Evolutionary conservation across 306 rosid genomes (phyloP).

Genomic region (Leucaena leucocephala): DNA sequence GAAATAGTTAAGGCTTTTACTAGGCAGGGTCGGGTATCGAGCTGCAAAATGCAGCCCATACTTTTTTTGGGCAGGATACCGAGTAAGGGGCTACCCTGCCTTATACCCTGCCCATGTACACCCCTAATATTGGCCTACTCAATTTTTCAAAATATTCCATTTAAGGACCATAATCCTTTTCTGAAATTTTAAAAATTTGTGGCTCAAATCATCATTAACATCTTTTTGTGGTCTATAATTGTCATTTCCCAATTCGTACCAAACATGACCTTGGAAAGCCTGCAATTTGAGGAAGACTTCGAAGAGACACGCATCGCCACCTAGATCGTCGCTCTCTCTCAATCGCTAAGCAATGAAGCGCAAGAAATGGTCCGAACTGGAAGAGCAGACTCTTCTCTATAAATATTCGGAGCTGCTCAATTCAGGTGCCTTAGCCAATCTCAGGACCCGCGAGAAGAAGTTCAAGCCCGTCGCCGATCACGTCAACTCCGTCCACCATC

Average conservation of each 20-base stretch:
- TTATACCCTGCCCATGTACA: too few relatives aligned
- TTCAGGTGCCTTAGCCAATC: slow-evolving; percentile 70
- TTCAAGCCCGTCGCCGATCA: slow-evolving; percentile 95
- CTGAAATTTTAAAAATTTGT: too few relatives aligned
- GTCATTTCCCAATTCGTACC: neutral
- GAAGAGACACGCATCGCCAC: neutral
- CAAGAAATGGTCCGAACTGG: slow-evolving; percentile 94
- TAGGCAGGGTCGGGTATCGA: too few relatives aligned
- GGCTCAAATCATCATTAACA: neutral
- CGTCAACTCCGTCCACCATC: slow-evolving; percentile 74
- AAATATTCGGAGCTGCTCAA: slow-evolving; percentile 74
- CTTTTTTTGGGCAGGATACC: too few relatives aligned
- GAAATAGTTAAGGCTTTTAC: too few relatives aligned
- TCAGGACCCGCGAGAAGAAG: slow-evolving; percentile 94
- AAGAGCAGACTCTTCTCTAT: slow-evolving; percentile 73
- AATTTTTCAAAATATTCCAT: too few relatives aligned
- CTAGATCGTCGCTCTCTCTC: slow-evolving; percentile 6
- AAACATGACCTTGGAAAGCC: neutral
- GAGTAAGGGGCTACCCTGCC: too few relatives aligned
- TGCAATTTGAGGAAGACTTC: slow-evolving; percentile 28
- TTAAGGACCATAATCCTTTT: too few relatives aligned
- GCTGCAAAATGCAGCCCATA: too few relatives aligned
- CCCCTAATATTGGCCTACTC: too few relatives aligned
- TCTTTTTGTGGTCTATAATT: too few relatives aligned
- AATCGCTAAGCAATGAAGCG: slow-evolving; percentile 67